These are phyloP conservation scores for Triticum timopheevii DNA, from an alignment of 176 grass and related monocot species.

Conservation along the genomic window DNA sequence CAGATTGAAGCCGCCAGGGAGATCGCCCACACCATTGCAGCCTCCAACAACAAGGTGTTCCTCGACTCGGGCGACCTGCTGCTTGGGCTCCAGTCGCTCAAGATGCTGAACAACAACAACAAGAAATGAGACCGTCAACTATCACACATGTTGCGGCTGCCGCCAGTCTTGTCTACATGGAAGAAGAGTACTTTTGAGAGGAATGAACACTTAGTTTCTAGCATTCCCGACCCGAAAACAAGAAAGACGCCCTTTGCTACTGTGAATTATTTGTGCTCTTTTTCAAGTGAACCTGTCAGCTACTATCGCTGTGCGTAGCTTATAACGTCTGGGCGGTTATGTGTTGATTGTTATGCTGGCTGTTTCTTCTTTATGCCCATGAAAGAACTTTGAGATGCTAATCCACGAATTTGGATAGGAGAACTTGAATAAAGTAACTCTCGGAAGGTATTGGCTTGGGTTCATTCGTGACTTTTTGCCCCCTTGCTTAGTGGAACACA, in stretches of 20 bases:
- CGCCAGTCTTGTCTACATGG: not conserved
- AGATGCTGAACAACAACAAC: slow-evolving; percentile 39
- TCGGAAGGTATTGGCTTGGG: no score
- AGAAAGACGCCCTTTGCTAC: not conserved
- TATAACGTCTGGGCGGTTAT: not conserved
- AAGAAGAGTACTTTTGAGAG: slow-evolving; percentile 21
- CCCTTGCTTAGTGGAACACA: no score
- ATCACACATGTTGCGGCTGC: not conserved
- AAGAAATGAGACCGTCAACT: slow-evolving; percentile 32
- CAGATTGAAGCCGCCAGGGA: slow-evolving; percentile 87
- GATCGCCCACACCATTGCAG: slow-evolving; percentile 75
- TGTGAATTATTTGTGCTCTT: not conserved
- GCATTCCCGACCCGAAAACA: not conserved
- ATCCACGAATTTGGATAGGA: no score
- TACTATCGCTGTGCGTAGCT: not conserved
- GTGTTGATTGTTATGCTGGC: not conserved
- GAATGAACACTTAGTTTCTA: not conserved
- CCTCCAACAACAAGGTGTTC: slow-evolving; percentile 79
- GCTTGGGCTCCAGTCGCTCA: slow-evolving; percentile 69
- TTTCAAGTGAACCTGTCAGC: not conserved
- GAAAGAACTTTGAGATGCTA: no score
- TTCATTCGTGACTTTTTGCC: no score
- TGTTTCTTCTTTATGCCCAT: no score
- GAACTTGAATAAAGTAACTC: no score
- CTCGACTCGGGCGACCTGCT: slow-evolving; percentile 74